Conservation (phyloP, 106 monocot species). For the Apostasia shenzhenica region DNA sequence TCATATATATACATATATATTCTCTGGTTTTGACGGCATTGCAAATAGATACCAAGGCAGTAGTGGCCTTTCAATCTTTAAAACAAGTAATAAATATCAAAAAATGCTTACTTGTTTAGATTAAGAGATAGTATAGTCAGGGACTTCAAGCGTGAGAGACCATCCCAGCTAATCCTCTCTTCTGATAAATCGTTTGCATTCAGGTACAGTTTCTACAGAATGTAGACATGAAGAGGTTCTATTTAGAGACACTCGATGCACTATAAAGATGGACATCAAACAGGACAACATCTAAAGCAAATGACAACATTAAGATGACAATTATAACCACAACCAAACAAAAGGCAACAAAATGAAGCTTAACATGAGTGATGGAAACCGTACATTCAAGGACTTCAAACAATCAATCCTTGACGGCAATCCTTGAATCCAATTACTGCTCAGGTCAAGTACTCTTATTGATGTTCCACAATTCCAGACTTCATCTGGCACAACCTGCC, state of each 20-base stretch:
- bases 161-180: constrained; percentile 76
- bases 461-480: constrained; percentile 71
- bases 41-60: too few species aligned
- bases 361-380: background rate
- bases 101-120: constrained; percentile 63
- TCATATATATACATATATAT: too few species aligned
- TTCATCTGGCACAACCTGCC: constrained; percentile 78
- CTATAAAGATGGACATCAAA: too few species aligned
- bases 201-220: constrained; percentile 73
- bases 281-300: too few species aligned
- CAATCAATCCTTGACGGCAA: constrained; percentile 42
- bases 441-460: constrained; percentile 61
- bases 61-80: too few species aligned
- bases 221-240: background rate
- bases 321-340: too few species aligned
- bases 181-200: constrained; percentile 70
- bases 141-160: constrained; percentile 54
- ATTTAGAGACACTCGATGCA: background rate
- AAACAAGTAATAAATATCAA: too few species aligned
- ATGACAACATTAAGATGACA: too few species aligned
- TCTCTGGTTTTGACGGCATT: too few species aligned
- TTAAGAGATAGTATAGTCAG: constrained; percentile 55
- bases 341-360: background rate
- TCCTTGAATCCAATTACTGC: constrained; percentile 65
- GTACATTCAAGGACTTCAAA: constrained; percentile 64